These are phyloP conservation scores for Leccinum broughii DNA, from an alignment of 768 basidiomycete species.

Conservation along the genomic window DNA sequence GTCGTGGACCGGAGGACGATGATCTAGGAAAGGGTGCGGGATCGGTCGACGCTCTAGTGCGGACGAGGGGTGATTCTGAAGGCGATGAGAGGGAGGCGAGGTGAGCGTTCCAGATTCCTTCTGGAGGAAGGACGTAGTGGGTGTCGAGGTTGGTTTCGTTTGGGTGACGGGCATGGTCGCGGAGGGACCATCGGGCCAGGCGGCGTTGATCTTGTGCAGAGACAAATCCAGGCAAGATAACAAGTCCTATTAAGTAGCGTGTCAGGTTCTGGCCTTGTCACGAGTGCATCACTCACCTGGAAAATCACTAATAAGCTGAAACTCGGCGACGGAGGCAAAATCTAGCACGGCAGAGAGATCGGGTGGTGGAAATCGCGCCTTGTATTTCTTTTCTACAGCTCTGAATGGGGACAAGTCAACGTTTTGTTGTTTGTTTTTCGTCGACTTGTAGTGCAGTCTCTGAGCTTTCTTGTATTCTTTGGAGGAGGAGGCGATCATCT, in stretches of 20 bases:
- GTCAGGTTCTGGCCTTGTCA: neutral
- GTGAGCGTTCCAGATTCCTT: conserved; percentile 77
- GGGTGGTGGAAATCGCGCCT: conserved; percentile 75
- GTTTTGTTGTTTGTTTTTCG: conserved; percentile 53
- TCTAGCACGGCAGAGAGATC: conserved; percentile 72
- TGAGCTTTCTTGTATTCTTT: conserved; percentile 42
- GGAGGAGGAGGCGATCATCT: conserved; percentile 29
- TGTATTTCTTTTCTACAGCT: conserved; percentile 77
- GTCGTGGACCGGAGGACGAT: conserved; percentile 52
- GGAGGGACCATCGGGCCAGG: conserved; percentile 72
- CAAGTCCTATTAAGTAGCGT: conserved; percentile 62
- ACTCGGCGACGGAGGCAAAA: conserved; percentile 47
- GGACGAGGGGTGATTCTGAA: conserved; percentile 43
- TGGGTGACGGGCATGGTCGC: conserved; percentile 70
- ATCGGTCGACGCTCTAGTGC: conserved; percentile 35
- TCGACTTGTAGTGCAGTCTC: conserved; percentile 59
- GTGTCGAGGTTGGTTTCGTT: conserved; percentile 90
- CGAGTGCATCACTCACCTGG: conserved; percentile 37
- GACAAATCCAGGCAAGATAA: conserved; percentile 78
- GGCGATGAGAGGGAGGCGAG: conserved; percentile 33
- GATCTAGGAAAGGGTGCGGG: conserved; percentile 2
- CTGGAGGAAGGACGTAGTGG: conserved; percentile 75
- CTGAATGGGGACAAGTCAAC: conserved; percentile 73
- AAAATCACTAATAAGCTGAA: conserved; percentile 25
- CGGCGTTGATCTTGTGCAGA: conserved; percentile 60